These are phyloP conservation scores for Pleurotus salmoneostramineus DNA, from an alignment of 768 basidiomycete genomes.

Conservation along the genomic window DNA sequence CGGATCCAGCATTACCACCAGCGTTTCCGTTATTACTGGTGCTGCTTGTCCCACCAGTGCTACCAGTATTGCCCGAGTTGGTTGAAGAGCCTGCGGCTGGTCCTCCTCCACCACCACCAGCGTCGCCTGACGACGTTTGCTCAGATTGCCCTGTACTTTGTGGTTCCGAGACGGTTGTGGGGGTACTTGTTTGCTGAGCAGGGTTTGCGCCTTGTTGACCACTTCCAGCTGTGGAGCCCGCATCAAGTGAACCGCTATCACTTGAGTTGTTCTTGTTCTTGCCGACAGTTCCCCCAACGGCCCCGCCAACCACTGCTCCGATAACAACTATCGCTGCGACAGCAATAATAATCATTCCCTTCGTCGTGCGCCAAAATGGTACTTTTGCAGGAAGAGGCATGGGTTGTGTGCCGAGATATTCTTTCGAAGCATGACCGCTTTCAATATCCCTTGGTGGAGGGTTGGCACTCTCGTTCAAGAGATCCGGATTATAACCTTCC, in stretches of 20 bases:
- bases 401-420: constrained; percentile 12
- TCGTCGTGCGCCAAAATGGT: constrained; percentile 49
- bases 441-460: constrained; percentile 16
- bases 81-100: neutral
- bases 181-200: neutral
- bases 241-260: neutral
- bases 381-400: constrained; percentile 12
- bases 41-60: neutral
- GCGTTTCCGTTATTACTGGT: neutral
- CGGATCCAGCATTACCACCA: neutral
- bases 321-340: constrained; percentile 37
- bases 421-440: constrained; percentile 17
- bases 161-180: neutral
- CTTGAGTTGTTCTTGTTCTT: constrained; percentile 7
- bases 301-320: constrained; percentile 54
- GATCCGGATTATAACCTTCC: constrained; percentile 53
- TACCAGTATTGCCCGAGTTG: neutral
- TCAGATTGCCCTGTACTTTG: neutral
- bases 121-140: neutral
- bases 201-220: neutral
- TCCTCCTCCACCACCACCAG: neutral
- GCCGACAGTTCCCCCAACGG: constrained; percentile 45
- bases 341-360: constrained; percentile 35
- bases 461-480: constrained; percentile 24
- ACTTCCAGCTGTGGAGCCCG: neutral